Evolutionary conservation across 768 basidiomycete species (phyloP).

Genomic region (Suillus alpinus): DNA sequence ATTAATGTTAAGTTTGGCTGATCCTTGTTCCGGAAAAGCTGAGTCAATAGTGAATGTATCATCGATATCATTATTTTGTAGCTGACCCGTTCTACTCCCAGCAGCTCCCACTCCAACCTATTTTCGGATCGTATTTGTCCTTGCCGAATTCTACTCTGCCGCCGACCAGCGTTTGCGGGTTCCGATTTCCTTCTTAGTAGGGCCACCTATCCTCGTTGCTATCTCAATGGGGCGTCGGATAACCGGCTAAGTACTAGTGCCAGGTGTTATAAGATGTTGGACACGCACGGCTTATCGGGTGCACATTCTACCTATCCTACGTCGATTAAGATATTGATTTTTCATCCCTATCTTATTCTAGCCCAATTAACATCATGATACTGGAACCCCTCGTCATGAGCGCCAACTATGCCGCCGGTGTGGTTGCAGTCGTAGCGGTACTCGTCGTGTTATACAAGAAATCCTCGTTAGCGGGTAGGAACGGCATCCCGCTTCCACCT

Average conservation of each 20-base stretch:
- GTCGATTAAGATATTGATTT: conserved; percentile 21
- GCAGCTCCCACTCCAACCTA: too few species aligned
- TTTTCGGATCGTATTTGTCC: too few species aligned
- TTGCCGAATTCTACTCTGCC: too few species aligned
- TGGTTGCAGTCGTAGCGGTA: conserved; percentile 38
- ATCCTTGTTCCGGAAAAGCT: too few species aligned
- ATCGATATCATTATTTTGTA: conserved; percentile 10
- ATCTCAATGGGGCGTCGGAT: conserved; percentile 12
- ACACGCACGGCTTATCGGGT: conserved; percentile 12
- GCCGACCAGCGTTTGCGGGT: too few species aligned
- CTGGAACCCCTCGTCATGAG: conserved; percentile 23
- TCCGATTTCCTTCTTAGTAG: too few species aligned
- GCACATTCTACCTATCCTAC: too few species aligned
- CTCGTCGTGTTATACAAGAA: conserved; percentile 1
- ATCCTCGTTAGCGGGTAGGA: neutral
- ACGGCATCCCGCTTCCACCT: conserved; percentile 13
- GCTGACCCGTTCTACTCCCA: neutral
- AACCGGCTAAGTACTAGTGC: conserved; percentile 29
- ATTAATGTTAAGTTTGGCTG: too few species aligned
- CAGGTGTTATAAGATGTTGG: conserved; percentile 25
- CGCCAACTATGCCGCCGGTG: conserved; percentile 42
- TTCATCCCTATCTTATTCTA: conserved; percentile 34
- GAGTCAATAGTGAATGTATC: too few species aligned
- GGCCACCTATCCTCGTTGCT: too few species aligned
- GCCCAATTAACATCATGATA: conserved; percentile 28